Base-by-base conservation (phyloP, 2,329 filamentous ascomycete genomes). In the Pseudocercospora macadamiae region DNA sequence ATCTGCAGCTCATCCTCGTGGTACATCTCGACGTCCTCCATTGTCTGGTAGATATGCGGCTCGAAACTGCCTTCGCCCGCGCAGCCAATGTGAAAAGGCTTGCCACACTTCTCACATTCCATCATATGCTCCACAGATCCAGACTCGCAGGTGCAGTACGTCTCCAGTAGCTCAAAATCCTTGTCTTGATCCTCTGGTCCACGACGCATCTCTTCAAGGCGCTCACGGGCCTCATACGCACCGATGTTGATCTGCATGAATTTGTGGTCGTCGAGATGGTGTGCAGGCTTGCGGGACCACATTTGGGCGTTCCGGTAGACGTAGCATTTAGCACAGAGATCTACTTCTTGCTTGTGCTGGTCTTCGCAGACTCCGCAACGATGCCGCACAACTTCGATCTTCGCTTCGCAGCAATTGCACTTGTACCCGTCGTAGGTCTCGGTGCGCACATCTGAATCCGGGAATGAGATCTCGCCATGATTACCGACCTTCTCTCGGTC, bases 11-110 rank as follows among this genome's bases (percentile, higher is more conserved):
- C 58, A 14, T 16, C 49, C 36, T 57, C 30, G 25, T 54, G 32
- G 8, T 37, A 45, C 12, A 44, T 18, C 3, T 61, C 58, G 8
- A 39, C 37, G 18, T 51, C 21, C 6, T 44, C 39, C 28, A 49
- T 6, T 10, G 25, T 34, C 16, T 61, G 58, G 14, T 57, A 49
- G 5, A 23, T 42, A 39, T 51, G 21, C 14, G 26, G 12, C n/a
- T 37, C 26, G 2, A 32, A 19, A 9, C n/a, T n/a, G n/a, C 62
- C 62, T 42, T 62, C 52, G 14, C 51, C 56, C 10, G 62, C 34
- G 47, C 62, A 64, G n/a, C 51, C 53, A 3, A 52, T 55, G 23
- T 64, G 62, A 18, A 55, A 62, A 19, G 44, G 8, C 30, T 48
- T 36, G 14, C 39, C 28, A 45, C 62, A 64, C 8, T 19, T 34